Evolutionary conservation across 805 yeast species (phyloP), one percentile per base, ranked within the genome.

Genomic region (Candida easanensis): DNA sequence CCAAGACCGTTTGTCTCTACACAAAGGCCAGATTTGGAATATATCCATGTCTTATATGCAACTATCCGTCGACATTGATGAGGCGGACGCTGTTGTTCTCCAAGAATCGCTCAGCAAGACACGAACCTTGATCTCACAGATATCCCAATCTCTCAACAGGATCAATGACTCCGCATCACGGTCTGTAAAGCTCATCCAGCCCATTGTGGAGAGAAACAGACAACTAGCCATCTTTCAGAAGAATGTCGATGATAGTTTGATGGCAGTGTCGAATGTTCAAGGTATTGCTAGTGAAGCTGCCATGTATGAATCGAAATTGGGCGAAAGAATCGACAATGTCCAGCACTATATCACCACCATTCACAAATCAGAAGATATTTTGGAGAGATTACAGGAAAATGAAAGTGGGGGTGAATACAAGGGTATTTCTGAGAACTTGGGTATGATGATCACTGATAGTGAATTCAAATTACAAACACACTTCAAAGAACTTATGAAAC

Each of bases 81-180:
- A 84, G 59, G 89, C 90, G 2, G 96, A 88, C 53, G 81, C 88
- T 26, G 82, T 88, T 2, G 89, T 89, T 4, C 72, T 89, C 25
- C 84, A 87, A 40, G 93, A 85, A 56, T 82, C 84, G 41, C 69
- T 90, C 26, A 63, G 71, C 38, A 74, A 79, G 41, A 77, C 88
- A 3, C 74, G 76, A 31, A 70, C 69, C 16, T 63, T 88, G 32
- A 76, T 88, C 9, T 57, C 62, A 2, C 64, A 74, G 34, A 80
- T 89, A 42, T 68, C 77, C 10, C 63, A 65, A 21, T 79, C 88
- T 3, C 68, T 88, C 33, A 68, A 62, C 23, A 69, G 66, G 38
- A 74, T 89, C 41, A 70, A 81, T 6, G 61, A 61, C 23, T 74
- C 73, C 40, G 73, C 89, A 6, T 58, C 69, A 19, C 69, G 71